Conservation (phyloP, 176 grass and related monocot genomes). For the Metroxylon sagu region DNA sequence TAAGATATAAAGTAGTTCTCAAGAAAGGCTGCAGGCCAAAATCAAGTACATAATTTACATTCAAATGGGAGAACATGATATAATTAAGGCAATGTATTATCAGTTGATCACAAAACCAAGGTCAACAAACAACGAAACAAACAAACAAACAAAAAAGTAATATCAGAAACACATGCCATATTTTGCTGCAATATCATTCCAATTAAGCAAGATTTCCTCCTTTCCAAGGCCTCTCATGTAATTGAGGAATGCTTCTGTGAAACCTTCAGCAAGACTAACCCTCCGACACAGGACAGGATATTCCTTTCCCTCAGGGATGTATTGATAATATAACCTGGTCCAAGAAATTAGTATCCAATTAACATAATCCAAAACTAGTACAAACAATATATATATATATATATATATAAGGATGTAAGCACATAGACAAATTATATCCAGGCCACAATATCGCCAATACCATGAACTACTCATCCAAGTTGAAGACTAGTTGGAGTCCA, state of each 20-base stretch:
- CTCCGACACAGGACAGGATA: slow-evolving; percentile 75
- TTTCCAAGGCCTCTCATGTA: slow-evolving; percentile 37
- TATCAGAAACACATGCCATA: slow-evolving; percentile 35
- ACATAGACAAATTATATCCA: no score
- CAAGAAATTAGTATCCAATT: slow-evolving; percentile 5
- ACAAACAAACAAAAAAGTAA: neutral
- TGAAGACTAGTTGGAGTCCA: no score
- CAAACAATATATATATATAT: neutral
- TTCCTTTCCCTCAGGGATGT: slow-evolving; percentile 71
- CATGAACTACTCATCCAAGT: no score
- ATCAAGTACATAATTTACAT: no score
- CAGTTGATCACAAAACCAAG: no score
- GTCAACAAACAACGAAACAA: neutral
- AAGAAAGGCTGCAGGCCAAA: no score
- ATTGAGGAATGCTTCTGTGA: slow-evolving; percentile 36
- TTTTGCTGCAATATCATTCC: slow-evolving; percentile 71
- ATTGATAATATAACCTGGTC: slow-evolving; percentile 80
- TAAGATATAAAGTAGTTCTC: no score
- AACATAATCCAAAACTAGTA: neutral
- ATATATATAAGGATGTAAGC: neutral
- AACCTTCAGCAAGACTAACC: slow-evolving; percentile 27
- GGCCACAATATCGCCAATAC: no score
- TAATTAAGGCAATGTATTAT: no score
- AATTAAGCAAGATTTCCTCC: slow-evolving; percentile 73
- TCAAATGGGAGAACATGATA: no score